phyloP scores from a whole-genome alignment of 2,329 filamentous ascomycete species.

The Trichophyton verrucosum region DNA sequence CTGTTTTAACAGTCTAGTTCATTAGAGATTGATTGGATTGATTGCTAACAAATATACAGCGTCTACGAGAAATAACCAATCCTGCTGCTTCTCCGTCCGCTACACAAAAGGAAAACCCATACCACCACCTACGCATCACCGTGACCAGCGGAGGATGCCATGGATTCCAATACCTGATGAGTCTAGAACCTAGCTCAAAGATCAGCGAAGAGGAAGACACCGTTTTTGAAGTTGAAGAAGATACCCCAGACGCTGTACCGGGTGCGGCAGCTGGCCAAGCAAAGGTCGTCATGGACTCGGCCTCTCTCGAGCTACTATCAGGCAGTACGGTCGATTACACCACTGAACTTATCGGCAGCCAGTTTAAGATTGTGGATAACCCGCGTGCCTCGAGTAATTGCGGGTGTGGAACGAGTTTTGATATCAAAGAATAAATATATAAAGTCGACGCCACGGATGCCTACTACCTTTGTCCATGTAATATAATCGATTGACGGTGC shows the following conservation, averaged over 20 bases:
- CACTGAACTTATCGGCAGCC: conserved; percentile 83
- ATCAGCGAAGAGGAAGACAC: conserved; percentile 68
- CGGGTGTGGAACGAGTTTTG: conserved; percentile 94
- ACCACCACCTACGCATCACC: conserved; percentile 76
- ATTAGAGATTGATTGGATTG: conserved; percentile 3
- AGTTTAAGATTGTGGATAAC: conserved; percentile 95
- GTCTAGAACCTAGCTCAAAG: conserved; percentile 49
- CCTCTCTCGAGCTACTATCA: conserved; percentile 75
- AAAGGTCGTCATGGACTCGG: conserved; percentile 80
- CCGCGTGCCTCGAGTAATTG: conserved; percentile 85
- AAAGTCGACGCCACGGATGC: not conserved
- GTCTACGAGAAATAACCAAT: conserved; percentile 61
- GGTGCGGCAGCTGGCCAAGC: conserved; percentile 40
- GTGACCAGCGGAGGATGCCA: conserved; percentile 93
- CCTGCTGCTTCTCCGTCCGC: conserved; percentile 34
- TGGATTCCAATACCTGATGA: conserved; percentile 96
- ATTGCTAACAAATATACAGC: conserved; percentile 25
- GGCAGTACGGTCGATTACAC: conserved; percentile 96
- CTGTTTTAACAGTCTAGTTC: conserved; percentile 11
- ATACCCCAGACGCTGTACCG: conserved; percentile 13
- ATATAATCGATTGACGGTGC: not conserved
- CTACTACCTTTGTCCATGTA: not conserved
- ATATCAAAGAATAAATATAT: conserved; percentile 42
- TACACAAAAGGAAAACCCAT: conserved; percentile 47
- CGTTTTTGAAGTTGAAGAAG: conserved; percentile 58